These are phyloP conservation scores for Penicillium aurantiogriseum DNA, from an alignment of 2,329 filamentous ascomycete species.

Conservation along the genomic window DNA sequence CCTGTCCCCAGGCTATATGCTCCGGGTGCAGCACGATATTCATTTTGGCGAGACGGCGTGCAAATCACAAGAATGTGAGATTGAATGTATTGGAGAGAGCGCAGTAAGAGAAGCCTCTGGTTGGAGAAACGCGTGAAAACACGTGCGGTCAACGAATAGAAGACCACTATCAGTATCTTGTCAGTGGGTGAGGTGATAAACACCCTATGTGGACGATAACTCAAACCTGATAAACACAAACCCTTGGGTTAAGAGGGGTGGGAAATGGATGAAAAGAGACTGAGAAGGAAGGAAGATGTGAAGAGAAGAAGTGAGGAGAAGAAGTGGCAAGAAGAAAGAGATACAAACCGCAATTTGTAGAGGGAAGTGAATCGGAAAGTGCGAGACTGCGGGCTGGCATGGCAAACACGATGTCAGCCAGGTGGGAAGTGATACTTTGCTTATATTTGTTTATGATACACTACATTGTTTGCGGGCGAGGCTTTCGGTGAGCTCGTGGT, in stretches of 20 bases:
- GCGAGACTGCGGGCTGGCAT: background rate
- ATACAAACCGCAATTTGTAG: background rate
- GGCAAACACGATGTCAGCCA: background rate
- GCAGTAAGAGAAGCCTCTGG: background rate
- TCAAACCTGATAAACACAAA: background rate
- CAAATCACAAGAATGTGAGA: background rate
- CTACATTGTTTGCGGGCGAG: background rate
- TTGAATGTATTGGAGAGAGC: background rate
- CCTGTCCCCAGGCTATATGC: background rate
- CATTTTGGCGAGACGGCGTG: background rate
- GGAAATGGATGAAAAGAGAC: background rate
- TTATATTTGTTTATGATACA: background rate
- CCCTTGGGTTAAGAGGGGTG: background rate
- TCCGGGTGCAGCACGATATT: background rate
- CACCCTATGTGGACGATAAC: background rate
- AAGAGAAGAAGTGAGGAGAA: background rate
- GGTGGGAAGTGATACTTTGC: background rate
- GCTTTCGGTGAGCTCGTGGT: background rate
- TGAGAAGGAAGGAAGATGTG: background rate
- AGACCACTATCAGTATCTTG: background rate
- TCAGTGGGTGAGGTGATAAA: background rate
- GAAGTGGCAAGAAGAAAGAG: background rate
- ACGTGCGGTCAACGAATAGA: background rate
- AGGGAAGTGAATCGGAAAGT: background rate
- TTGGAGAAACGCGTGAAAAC: background rate